Conservation (phyloP, 2,329 filamentous ascomycete species). For the Penicillium sp. region DNA sequence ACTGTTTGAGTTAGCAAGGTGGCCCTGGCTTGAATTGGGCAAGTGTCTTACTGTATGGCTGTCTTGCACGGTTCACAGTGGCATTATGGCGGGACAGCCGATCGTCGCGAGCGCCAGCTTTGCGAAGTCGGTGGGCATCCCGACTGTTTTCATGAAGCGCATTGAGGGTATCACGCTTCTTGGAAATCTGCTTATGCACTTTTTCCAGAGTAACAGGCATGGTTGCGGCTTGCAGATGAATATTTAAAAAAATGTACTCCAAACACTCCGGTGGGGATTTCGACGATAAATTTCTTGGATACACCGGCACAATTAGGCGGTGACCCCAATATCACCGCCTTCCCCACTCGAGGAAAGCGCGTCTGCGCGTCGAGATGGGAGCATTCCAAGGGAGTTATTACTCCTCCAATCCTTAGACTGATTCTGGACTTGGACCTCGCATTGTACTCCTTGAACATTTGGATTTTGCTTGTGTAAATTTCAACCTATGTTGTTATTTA, state of each 20-base stretch:
- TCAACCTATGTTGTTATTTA: constrained; percentile 21
- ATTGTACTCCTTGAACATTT: constrained; percentile 6
- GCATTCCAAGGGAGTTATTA: constrained; percentile 33
- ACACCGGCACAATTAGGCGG: constrained; percentile 36
- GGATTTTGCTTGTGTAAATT: constrained; percentile 5
- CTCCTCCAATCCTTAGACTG: constrained; percentile 10
- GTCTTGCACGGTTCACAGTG: constrained; percentile 69
- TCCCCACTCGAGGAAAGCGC: constrained; percentile 26
- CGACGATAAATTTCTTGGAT: constrained; percentile 27
- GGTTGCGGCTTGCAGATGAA: constrained; percentile 8
- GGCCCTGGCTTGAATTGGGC: background rate
- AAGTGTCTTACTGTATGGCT: constrained; percentile 60
- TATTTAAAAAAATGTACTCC: background rate
- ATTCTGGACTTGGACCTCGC: constrained; percentile 6
- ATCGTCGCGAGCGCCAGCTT: constrained; percentile 75
- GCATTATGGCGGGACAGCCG: constrained; percentile 69
- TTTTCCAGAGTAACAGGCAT: constrained; percentile 75
- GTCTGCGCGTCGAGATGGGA: constrained; percentile 34
- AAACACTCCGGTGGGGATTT: constrained; percentile 2
- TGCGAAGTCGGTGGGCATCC: constrained; percentile 75
- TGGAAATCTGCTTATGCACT: constrained; percentile 81
- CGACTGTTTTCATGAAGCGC: constrained; percentile 83
- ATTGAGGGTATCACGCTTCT: constrained; percentile 74
- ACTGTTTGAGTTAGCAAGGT: constrained; percentile 45
- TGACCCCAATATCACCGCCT: constrained; percentile 21